Conservation (phyloP, 73 alveolate genomes). For the Effrenium voratum region DNA sequence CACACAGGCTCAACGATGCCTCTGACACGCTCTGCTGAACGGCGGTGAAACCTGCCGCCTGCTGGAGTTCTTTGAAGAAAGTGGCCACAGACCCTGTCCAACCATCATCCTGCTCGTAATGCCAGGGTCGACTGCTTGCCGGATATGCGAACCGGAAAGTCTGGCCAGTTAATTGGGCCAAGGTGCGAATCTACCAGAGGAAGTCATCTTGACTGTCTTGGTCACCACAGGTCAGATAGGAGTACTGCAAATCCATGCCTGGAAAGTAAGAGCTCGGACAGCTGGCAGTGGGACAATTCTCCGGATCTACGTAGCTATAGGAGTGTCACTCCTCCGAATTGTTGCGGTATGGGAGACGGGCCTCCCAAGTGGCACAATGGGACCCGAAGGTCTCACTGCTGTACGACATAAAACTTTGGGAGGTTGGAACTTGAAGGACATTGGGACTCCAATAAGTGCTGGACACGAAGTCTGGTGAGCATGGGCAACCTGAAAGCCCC, state of each 20-base stretch:
- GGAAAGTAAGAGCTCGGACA: conserved; percentile 42
- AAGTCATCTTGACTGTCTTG: conserved; percentile 19
- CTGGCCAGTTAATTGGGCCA: conserved; percentile 56
- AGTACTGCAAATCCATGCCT: conserved; percentile 42
- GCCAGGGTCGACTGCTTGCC: conserved; percentile 68
- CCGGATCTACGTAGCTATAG: conserved; percentile 50
- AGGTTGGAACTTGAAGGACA: conserved; percentile 9
- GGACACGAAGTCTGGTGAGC: neutral
- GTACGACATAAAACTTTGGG: conserved; percentile 8
- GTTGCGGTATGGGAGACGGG: conserved; percentile 11
- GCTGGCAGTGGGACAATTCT: conserved; percentile 66
- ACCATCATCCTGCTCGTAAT: conserved; percentile 48
- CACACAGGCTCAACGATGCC: conserved; percentile 45
- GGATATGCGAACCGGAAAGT: conserved; percentile 51
- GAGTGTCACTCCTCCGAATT: neutral
- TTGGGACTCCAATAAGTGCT: conserved; percentile 31
- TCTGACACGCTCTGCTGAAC: conserved; percentile 27
- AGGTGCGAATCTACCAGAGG: conserved; percentile 3
- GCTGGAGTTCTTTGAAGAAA: conserved; percentile 20
- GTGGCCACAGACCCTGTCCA: conserved; percentile 71
- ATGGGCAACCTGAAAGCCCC: conserved; percentile 63
- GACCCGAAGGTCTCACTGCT: conserved; percentile 32
- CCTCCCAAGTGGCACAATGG: conserved; percentile 27
- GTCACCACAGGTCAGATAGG: conserved; percentile 66
- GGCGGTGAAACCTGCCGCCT: conserved; percentile 3